These are phyloP conservation scores for Globisporangium carolinianum DNA, from an alignment of 352 stramenopile species.

Conservation along the genomic window DNA sequence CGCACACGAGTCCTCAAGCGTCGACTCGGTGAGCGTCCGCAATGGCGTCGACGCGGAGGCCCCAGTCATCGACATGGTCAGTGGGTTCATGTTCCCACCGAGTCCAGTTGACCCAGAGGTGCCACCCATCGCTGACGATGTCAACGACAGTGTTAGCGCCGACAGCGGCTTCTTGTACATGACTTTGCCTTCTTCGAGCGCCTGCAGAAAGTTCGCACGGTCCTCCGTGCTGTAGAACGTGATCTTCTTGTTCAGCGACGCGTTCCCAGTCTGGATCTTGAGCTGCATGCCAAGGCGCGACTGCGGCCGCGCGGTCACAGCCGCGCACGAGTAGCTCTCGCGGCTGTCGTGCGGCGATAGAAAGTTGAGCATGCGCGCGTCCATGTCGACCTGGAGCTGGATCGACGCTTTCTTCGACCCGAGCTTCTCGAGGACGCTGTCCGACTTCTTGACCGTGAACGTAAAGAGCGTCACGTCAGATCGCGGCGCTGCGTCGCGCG, in stretches of 20 bases:
- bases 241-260: constrained; percentile 80
- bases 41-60: not conserved
- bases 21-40: not conserved
- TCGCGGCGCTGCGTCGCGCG: constrained; percentile 29
- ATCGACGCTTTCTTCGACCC: constrained; percentile 79
- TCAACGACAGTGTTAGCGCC: not conserved
- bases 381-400: constrained; percentile 77
- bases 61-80: not conserved
- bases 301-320: constrained; percentile 72
- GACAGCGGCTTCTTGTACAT: constrained; percentile 52
- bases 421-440: constrained; percentile 77
- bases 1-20: not conserved
- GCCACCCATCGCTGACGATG: not conserved
- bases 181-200: constrained; percentile 76
- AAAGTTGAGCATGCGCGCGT: constrained; percentile 80
- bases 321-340: constrained; percentile 77
- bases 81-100: not conserved
- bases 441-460: constrained; percentile 84
- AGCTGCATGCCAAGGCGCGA: constrained; percentile 75
- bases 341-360: constrained; percentile 64
- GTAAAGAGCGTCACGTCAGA: constrained; percentile 78
- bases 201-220: constrained; percentile 73
- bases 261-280: constrained; percentile 74
- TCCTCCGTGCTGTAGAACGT: constrained; percentile 80
- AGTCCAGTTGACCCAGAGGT: not conserved